These are phyloP conservation scores for Candida montana DNA, from an alignment of 805 yeast species.

Conservation along the genomic window DNA sequence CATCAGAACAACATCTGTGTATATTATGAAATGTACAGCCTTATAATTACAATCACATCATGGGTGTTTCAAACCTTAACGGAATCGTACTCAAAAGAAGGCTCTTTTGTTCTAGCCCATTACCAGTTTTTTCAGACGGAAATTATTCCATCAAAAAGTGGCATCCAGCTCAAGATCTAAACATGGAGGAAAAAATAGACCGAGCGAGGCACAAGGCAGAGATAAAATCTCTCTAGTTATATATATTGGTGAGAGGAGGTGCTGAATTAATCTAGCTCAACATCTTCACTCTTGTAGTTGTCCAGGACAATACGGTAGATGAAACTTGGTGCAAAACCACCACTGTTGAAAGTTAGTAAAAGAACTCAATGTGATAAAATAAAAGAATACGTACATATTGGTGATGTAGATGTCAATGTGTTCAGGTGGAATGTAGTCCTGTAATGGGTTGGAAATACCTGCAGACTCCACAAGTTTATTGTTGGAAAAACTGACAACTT, in stretches of 20 bases:
- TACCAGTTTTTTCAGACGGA: constrained; percentile 15
- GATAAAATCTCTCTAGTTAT: background rate
- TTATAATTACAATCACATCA: constrained; percentile 26
- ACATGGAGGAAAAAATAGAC: constrained; percentile 25
- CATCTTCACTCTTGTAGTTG: constrained; percentile 85
- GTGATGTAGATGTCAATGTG: constrained; percentile 91
- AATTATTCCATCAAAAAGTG: background rate
- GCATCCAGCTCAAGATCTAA: constrained; percentile 62
- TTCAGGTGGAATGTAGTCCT: constrained; percentile 91
- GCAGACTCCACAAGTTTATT: constrained; percentile 63
- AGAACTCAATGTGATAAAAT: no score
- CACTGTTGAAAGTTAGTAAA: constrained; percentile 32
- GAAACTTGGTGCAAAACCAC: constrained; percentile 95
- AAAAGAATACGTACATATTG: constrained; percentile 46
- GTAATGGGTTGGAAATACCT: constrained; percentile 80
- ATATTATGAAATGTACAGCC: constrained; percentile 15
- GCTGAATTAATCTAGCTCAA: constrained; percentile 39
- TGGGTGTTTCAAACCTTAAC: constrained; percentile 26
- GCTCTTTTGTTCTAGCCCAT: constrained; percentile 44
- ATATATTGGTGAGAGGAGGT: background rate
- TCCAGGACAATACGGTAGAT: constrained; percentile 93
- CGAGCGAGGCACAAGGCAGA: constrained; percentile 66
- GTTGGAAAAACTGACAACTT: constrained; percentile 73
- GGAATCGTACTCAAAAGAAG: constrained; percentile 59
- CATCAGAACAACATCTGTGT: no score